These are phyloP conservation scores for Russula ochroleuca DNA, from an alignment of 768 basidiomycete species.

Conservation along the genomic window DNA sequence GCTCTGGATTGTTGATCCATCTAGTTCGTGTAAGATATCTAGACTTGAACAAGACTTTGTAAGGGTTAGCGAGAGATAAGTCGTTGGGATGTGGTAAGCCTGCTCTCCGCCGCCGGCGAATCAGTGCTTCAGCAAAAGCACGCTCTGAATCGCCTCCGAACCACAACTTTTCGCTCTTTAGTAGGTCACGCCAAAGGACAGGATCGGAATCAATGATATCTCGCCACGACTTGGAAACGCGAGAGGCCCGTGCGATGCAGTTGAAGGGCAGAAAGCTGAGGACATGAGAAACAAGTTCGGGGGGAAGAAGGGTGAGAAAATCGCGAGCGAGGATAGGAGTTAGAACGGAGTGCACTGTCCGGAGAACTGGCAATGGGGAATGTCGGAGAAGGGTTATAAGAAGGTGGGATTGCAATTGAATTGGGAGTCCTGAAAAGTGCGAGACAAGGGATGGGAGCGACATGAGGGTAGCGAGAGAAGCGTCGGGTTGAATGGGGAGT, in stretches of 20 bases:
- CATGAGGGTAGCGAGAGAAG: slow-evolving; percentile 76
- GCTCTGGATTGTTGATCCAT: slow-evolving; percentile 72
- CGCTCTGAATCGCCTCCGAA: slow-evolving; percentile 82
- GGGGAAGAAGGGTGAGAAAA: slow-evolving; percentile 87
- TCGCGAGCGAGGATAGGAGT: slow-evolving; percentile 90
- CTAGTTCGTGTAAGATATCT: slow-evolving; percentile 73
- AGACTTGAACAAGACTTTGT: slow-evolving; percentile 91
- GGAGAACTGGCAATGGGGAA: slow-evolving; percentile 85
- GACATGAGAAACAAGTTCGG: slow-evolving; percentile 87
- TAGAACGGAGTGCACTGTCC: slow-evolving; percentile 83
- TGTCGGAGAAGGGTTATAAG: slow-evolving; percentile 89
- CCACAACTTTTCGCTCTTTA: slow-evolving; percentile 83
- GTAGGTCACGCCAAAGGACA: slow-evolving; percentile 82
- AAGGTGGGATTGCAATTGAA: slow-evolving; percentile 86
- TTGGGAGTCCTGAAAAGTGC: slow-evolving; percentile 77
- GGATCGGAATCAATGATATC: slow-evolving; percentile 87
- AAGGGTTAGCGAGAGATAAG: slow-evolving; percentile 77
- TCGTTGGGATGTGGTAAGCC: slow-evolving; percentile 40
- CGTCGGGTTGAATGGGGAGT: slow-evolving; percentile 74
- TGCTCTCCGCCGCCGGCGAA: slow-evolving; percentile 51
- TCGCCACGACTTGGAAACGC: slow-evolving; percentile 89
- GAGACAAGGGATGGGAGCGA: slow-evolving; percentile 78
- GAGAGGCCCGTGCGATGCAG: slow-evolving; percentile 78
- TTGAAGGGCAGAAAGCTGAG: slow-evolving; percentile 80
- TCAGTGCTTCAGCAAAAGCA: slow-evolving; percentile 69